Evolutionary conservation across 2,329 filamentous ascomycete species (phyloP).

Genomic region (Aspergillus phoenicis): DNA sequence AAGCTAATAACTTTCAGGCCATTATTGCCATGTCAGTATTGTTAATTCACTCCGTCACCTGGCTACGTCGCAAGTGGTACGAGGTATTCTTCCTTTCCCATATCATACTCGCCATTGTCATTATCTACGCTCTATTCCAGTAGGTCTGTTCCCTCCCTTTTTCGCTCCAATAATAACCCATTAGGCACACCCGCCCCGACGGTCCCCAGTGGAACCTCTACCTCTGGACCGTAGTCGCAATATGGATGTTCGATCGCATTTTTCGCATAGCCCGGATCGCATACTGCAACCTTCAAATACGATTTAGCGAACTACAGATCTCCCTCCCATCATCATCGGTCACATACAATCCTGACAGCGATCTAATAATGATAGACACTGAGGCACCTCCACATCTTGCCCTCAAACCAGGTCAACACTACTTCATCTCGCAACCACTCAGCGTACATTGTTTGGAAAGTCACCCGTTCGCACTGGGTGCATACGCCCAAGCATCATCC

Average conservation of each 20-base stretch:
- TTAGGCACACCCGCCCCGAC: constrained; percentile 50
- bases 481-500: background rate
- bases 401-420: constrained; percentile 44
- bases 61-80: constrained; percentile 37
- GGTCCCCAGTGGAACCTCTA: constrained; percentile 50
- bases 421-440: constrained; percentile 50
- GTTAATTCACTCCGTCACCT: constrained; percentile 9
- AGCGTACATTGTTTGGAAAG: constrained; percentile 48
- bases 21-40: background rate
- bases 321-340: background rate
- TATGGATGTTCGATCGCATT: constrained; percentile 53
- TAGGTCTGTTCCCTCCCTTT: background rate
- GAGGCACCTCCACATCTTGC: background rate
- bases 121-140: constrained; percentile 46
- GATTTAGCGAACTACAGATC: background rate
- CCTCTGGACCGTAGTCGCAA: constrained; percentile 50
- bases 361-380: background rate
- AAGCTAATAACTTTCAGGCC: background rate
- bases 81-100: constrained; percentile 45
- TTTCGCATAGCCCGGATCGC: constrained; percentile 32
- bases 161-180: background rate
- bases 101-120: constrained; percentile 39
- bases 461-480: constrained; percentile 50
- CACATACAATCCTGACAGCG: background rate
- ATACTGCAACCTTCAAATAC: constrained; percentile 42